phyloP scores from a whole-genome alignment of 164 flowering plant genomes.

The Piper longum region DNA sequence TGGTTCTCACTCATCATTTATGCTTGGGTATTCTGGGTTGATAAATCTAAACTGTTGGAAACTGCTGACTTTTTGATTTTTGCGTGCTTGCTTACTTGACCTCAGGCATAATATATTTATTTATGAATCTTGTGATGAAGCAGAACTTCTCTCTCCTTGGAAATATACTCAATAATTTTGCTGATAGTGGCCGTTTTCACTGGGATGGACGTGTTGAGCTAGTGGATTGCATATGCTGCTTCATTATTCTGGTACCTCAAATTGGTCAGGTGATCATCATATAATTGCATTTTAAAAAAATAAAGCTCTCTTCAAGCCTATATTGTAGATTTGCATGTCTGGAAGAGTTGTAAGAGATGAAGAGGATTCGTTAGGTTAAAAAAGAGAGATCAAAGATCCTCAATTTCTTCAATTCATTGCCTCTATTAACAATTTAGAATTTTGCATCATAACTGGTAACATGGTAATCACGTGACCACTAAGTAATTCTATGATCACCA shows the following conservation, averaged over 20 bases:
- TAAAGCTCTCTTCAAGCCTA: not conserved
- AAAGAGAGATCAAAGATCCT: no score
- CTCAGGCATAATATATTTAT: not conserved
- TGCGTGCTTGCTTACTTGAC: not conserved
- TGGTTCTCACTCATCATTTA: no score
- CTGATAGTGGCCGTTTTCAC: conserved; percentile 40
- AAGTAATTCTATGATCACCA: no score
- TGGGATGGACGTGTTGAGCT: conserved; percentile 76
- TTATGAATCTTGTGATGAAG: conserved; percentile 6
- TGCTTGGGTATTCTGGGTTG: no score
- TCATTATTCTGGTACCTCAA: conserved; percentile 48
- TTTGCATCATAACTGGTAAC: no score
- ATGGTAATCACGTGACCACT: no score
- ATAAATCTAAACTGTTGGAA: no score
- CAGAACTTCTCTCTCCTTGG: conserved; percentile 55
- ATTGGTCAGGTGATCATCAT: conserved; percentile 64
- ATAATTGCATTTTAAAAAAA: not conserved
- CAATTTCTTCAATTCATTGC: no score
- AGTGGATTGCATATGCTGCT: conserved; percentile 65
- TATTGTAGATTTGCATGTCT: not conserved
- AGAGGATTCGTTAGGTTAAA: no score
- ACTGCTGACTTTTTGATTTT: no score
- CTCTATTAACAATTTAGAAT: no score
- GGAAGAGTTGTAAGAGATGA: no score
- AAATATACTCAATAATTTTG: conserved; percentile 44